phyloP scores from a whole-genome alignment of 106 monocot genomes.

The Platanthera guangdongensis region DNA sequence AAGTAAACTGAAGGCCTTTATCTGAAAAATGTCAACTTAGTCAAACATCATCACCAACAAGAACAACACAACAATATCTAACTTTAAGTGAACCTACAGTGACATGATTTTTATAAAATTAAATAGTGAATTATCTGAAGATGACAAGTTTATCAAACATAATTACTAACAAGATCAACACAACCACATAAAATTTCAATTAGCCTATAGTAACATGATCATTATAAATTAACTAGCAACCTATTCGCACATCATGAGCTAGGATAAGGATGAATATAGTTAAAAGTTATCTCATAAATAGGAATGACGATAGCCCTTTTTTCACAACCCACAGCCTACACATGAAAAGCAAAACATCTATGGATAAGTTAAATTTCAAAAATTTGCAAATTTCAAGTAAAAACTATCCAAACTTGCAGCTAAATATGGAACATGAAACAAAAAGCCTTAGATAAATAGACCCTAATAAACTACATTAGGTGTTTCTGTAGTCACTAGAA shows the following conservation, averaged over 20 bases:
- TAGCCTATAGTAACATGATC: background rate
- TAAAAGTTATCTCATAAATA: background rate
- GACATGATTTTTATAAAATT: background rate
- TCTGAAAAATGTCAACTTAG: conserved; percentile 25
- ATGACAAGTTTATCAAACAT: no score
- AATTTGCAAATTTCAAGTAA: background rate
- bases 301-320: background rate
- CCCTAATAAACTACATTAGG: background rate
- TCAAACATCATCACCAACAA: background rate
- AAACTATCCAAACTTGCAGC: background rate
- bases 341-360: background rate
- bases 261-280: background rate
- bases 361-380: background rate
- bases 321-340: background rate
- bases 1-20: conserved; percentile 75
- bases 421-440: no score
- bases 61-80: background rate
- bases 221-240: background rate
- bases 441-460: no score
- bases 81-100: background rate
- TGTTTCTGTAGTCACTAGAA: background rate
- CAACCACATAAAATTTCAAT: background rate
- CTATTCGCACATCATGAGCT: background rate
- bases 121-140: no score
- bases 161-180: no score